Percentiles rank a stretch among this genome's conserved stretches.
Conservation (phyloP, 352 stramenopile genomes). For the Globisporangium nunn region DNA sequence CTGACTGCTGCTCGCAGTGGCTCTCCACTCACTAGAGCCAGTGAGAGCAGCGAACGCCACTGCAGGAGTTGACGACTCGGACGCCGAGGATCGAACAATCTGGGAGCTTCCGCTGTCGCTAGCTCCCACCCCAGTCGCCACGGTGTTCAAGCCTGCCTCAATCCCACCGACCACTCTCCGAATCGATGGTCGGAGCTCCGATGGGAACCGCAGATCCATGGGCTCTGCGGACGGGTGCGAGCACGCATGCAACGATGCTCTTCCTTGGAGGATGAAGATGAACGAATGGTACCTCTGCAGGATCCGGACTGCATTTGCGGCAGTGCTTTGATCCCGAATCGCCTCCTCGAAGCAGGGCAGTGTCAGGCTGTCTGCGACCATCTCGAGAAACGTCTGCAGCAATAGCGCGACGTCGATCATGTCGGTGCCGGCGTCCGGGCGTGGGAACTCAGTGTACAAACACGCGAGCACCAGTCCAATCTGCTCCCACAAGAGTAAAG, state of each 20-base stretch:
- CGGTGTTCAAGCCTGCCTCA: constrained; percentile 22
- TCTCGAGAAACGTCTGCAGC: constrained; percentile 38
- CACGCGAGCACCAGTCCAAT: constrained; percentile 31
- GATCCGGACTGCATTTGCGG: constrained; percentile 25
- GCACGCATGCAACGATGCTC: constrained; percentile 20
- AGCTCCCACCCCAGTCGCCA: constrained; percentile 10
- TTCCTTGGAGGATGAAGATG: constrained; percentile 65
- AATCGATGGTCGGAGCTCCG: constrained; percentile 50
- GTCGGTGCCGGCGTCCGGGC: constrained; percentile 8
- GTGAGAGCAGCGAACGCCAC: background rate
- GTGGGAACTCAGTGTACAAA: constrained; percentile 21
- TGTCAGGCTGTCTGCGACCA: constrained; percentile 31
- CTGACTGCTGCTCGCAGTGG: constrained; percentile 8
- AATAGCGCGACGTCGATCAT: constrained; percentile 11
- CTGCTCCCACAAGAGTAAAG: constrained; percentile 13
- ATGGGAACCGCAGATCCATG: constrained; percentile 44
- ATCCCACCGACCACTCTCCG: constrained; percentile 38
- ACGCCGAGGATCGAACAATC: background rate
- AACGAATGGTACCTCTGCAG: constrained; percentile 47
- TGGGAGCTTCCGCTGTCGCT: constrained; percentile 2
- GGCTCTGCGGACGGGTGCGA: constrained; percentile 53
- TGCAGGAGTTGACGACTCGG: constrained; percentile 1
- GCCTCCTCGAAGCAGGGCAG: constrained; percentile 6
- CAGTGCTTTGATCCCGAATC: constrained; percentile 8
- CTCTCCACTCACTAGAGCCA: background rate